phyloP scores from a whole-genome alignment of 805 yeast species.

The Ogataea glucozyma region DNA sequence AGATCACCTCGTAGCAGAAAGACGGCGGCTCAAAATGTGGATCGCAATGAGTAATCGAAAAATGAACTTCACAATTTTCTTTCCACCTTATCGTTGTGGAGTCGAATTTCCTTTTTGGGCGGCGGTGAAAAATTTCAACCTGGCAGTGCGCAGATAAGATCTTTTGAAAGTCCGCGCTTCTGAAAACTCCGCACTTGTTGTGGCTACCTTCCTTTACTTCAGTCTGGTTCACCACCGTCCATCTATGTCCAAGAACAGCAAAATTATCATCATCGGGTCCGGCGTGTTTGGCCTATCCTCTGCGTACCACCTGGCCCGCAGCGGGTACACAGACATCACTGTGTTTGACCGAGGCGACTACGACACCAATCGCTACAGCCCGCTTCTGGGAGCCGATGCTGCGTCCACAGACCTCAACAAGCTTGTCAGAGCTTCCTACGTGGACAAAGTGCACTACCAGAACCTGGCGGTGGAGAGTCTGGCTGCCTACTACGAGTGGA shows the following conservation, averaged over 20 bases:
- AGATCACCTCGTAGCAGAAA: too few relatives aligned
- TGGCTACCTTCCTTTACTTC: too few relatives aligned
- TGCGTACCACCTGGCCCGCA: conserved; percentile 39
- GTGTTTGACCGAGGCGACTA: conserved; percentile 37
- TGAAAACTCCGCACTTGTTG: too few relatives aligned
- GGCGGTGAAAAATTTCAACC: background rate
- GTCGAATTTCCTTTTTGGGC: background rate
- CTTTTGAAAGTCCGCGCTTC: too few relatives aligned
- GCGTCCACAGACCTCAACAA: conserved; percentile 40
- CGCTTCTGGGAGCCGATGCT: conserved; percentile 36
- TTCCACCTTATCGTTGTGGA: background rate
- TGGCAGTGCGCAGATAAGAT: too few relatives aligned
- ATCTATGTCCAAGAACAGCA: conserved; percentile 1
- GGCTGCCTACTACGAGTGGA: conserved; percentile 12
- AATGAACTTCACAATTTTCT: background rate
- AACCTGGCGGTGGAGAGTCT: conserved; percentile 23
- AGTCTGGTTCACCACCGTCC: too few relatives aligned
- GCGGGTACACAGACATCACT: conserved; percentile 36
- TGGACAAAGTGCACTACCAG: conserved; percentile 33
- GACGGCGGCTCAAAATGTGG: too few relatives aligned
- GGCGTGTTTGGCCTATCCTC: conserved; percentile 54
- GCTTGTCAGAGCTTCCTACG: conserved; percentile 36
- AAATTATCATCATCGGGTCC: conserved; percentile 46
- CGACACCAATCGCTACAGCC: conserved; percentile 24
- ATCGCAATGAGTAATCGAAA: background rate